Base-by-base conservation (phyloP, 345 rosid species). In the Corymbia maculata region DNA sequence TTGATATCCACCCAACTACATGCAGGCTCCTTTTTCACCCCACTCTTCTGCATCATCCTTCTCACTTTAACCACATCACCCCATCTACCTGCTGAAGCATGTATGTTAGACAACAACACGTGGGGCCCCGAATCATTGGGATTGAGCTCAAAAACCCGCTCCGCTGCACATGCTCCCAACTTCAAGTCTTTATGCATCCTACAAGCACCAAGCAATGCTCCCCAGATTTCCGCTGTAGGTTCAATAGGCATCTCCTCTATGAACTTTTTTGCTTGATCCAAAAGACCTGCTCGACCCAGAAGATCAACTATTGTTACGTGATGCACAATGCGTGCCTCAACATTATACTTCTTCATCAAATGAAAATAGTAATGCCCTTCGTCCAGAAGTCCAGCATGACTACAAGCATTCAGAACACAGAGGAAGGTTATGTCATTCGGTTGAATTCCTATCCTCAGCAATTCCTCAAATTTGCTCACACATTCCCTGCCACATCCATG, bases 1-100 rank as follows among this genome's bases (percentile, higher is more conserved):
- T 93, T 92, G 19, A 95, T 92, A 87, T 95, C 98, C 79, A 95
- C 95, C 96, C 95, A 93, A 52, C 97, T 95, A 90, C 93, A 92
- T 6, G 95, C 96, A 6, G 97, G 95, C 85, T 95, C 94, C 86
- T 93, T 95, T 92, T 93, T 95, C 80, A 94, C 91, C 68, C 93
- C 92, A n/a, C 88, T 92, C 64, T 89, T 88, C 87, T 90, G 93
- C 96, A 95, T 94, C 92, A 85, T 92, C 87, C 90, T 93, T 87
- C 98, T 92, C 87, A 93, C 94, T 87, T 89, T 93, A 16, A 95
- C 94, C 85, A 93, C 98, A 64, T 93, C 95, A 28, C 87, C 89
- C 97, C 95, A 91, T 88, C 94, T 92, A 61, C 95, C 95, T 86
- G 94, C 91, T 42, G 95, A 88, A 9, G 97, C 97, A 86, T 94